phyloP scores from a whole-genome alignment of 1,284 basidiomycete genomes.

The Trichosporon sp. region DNA sequence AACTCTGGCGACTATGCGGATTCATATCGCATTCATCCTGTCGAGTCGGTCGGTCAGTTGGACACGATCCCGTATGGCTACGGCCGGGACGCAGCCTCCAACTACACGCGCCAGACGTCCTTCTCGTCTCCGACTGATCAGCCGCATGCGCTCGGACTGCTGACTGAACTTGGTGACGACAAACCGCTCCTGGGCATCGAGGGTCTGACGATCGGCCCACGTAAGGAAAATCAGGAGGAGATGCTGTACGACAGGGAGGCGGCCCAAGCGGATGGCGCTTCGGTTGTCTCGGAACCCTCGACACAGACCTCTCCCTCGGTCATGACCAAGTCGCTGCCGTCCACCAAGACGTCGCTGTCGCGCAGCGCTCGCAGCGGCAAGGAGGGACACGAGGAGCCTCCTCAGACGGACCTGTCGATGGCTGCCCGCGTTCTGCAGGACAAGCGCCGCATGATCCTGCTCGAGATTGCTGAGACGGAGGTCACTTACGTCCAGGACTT shows the following conservation, averaged over 20 bases:
- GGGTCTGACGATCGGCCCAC: constrained; percentile 1
- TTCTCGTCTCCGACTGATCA: constrained; percentile 5
- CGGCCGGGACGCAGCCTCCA: constrained; percentile 1
- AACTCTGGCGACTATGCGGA: constrained; percentile 13
- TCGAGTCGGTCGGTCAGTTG: constrained; percentile 2
- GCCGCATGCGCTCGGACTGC: constrained; percentile 1
- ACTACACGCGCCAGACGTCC: constrained; percentile 16
- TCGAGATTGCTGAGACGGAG: constrained; percentile 79
- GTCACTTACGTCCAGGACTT: constrained; percentile 71
- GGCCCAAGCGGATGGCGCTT: constrained; percentile 19
- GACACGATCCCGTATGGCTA: constrained; percentile 12
- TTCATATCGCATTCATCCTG: constrained; percentile 9
- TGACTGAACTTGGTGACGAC: constrained; percentile 1
- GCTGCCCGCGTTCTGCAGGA: constrained; percentile 21
- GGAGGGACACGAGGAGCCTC: constrained; percentile 23
- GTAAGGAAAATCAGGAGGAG: constrained; percentile 1
- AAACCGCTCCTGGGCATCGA: neutral
- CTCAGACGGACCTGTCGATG: constrained; percentile 17
- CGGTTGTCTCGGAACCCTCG: constrained; percentile 16
- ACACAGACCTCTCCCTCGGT: constrained; percentile 33
- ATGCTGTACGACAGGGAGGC: constrained; percentile 9
- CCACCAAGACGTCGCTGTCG: constrained; percentile 46
- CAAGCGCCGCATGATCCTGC: constrained; percentile 39
- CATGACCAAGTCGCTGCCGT: constrained; percentile 38
- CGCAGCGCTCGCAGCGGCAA: constrained; percentile 42